Base-by-base conservation (phyloP, 768 basidiomycete genomes). In the Rubroboletus satanas region DNA sequence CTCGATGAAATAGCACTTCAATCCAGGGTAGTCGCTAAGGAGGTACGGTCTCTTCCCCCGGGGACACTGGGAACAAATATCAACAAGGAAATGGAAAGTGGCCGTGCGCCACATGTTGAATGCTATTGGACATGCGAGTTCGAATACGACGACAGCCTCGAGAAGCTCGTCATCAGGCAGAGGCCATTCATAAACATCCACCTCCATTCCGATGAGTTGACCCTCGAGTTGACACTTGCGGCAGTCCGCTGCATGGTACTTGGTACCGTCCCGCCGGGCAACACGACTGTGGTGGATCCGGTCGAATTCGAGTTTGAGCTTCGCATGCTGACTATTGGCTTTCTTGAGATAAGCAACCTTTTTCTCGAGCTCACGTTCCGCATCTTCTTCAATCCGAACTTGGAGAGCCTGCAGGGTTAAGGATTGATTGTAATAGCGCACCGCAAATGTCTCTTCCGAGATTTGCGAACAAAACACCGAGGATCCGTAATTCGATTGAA, bases 171-270 rank as follows among this genome's bases (percentile, higher is more conserved):
- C 36, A 0, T 59, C 31, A 0, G 81, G 77, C 12, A 81, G 59
- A 0, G 79, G 79, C 78, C 77, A 77, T 54, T 81, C 80, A 23
- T 75, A 67, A 7, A 76, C 57, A 0, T 37, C 15, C 10, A 81
- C 75, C 0, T 5, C 3, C 62, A 78, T 57, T 0, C 0, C 5
- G 0, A 33, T 7, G 0, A 69, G 66, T 44, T 60, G 6, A 1
- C 12, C 21, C 18, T 60, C 26, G 17, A 69, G 55, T 0, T 9
- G 6, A 43, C 77, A 78, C 50, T 65, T 73, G 3, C 4, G 9
- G 15, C 49, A 52, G 17, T 12, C 1, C 2, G 1, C 0, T 1
- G 50, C 26, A 7, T 53, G 50, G 12, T 5, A 31, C 11, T 17
- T 23, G 3, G 14, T 9, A 7, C 28, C 33, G 3, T 31, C 5